A percentile compares a stretch with the other conserved stretches of the same genome.
Conservation (phyloP, 2,329 filamentous ascomycete genomes). For the Mycosphaerella sp. region DNA sequence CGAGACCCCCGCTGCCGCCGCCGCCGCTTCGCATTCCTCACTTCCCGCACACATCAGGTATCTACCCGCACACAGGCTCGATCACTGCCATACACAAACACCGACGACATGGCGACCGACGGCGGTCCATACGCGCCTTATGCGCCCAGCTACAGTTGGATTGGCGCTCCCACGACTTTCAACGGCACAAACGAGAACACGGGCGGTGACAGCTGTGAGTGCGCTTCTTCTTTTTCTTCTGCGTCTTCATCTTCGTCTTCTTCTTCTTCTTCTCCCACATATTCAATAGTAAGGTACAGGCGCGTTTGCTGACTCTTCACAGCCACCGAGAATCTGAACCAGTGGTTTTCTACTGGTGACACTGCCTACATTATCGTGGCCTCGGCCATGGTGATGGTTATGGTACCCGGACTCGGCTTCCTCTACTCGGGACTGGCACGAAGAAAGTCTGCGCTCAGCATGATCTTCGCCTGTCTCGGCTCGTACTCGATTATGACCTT, state of each 20-base stretch:
- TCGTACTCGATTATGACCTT: constrained; percentile 86
- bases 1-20: neutral
- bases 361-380: constrained; percentile 88
- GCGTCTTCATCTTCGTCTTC: no score
- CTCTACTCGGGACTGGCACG: constrained; percentile 97
- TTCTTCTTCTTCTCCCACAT: no score
- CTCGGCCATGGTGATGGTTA: constrained; percentile 89
- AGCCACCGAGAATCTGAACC: constrained; percentile 86
- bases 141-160: constrained; percentile 37
- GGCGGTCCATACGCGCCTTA: neutral
- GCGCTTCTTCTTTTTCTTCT: neutral
- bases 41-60: neutral
- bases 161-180: constrained; percentile 42
- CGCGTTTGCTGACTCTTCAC: constrained; percentile 22
- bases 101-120: constrained; percentile 36
- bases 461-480: constrained; percentile 97
- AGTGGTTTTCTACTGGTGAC: constrained; percentile 90
- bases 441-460: constrained; percentile 90
- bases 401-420: constrained; percentile 95
- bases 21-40: neutral
- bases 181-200: constrained; percentile 53
- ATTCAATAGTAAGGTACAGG: no score
- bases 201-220: constrained; percentile 75
- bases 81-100: neutral
- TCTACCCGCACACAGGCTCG: neutral